Conservation (phyloP, 2,329 filamentous ascomycete species). For the Calonectria honghensis region DNA sequence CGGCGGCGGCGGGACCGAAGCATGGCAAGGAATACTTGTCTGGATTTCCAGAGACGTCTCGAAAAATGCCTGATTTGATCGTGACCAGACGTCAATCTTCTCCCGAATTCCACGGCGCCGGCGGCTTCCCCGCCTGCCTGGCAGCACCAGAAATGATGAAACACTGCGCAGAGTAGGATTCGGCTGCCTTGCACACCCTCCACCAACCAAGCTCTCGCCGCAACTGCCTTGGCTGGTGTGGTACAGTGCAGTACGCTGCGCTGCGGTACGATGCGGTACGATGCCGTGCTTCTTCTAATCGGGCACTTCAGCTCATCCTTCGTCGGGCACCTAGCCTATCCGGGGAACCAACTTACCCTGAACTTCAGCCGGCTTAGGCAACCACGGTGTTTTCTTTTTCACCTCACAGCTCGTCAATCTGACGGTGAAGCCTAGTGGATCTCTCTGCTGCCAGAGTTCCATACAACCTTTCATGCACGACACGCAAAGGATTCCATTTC, state of each 20-base stretch:
- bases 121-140: conserved; percentile 15
- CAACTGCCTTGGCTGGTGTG: not conserved
- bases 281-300: conserved; percentile 2
- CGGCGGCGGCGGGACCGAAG: conserved; percentile 20
- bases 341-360: conserved; percentile 33
- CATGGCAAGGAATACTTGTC: conserved; percentile 12
- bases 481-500: conserved; percentile 24
- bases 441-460: conserved; percentile 23
- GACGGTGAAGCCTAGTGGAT: conserved; percentile 40
- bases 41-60: conserved; percentile 35
- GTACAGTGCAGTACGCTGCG: not conserved
- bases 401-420: conserved; percentile 36
- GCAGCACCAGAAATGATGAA: conserved; percentile 4
- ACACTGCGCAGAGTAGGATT: conserved; percentile 17
- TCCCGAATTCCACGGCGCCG: conserved; percentile 1
- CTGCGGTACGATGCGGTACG: not conserved
- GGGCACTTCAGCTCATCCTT: conserved; percentile 33
- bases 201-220: conserved; percentile 7
- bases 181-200: conserved; percentile 14
- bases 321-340: conserved; percentile 25
- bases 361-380: conserved; percentile 36
- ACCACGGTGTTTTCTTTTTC: conserved; percentile 25
- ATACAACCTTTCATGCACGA: conserved; percentile 23
- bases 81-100: conserved; percentile 7
- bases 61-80: conserved; percentile 43